Evolutionary conservation across 192 early-diverging fungal species (phyloP), one percentile per base, ranked within the genome.

Genomic region (Coemansia guatemalensis): DNA sequence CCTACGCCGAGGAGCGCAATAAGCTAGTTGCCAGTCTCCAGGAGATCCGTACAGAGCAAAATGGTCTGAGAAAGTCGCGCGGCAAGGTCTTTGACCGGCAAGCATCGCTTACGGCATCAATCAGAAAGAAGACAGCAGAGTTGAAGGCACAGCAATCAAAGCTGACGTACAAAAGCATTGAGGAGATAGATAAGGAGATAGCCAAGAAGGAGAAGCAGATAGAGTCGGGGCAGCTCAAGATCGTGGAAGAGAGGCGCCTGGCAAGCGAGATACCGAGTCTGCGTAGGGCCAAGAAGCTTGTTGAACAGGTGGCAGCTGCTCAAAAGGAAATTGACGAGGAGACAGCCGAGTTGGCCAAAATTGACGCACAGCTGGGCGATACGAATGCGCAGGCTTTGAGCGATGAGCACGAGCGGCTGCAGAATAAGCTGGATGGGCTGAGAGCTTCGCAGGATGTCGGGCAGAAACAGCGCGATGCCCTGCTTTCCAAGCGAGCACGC

Each of bases 161-260:
- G 83, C 75, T 88, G 49, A 86, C 86, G 47, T 95, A 83, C 84
- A 94, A 92, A 83, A 89, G 78, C 27, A 80, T 85, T 23, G 91
- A 82, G 22, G 94, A 95, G 29, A 87, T 97, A 54, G 93, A 95
- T 44, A 73, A 65, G 53, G 78, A 84, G 56, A 92, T 97, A 67
- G 68, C 26, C 59, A 83, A 89, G 55, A 70, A 88, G 65, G 92
- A 96, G 73, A 83, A 78, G 62, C 84, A 90, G 73, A 86, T 95
- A 59, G 88, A 91, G 49, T 84, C 87, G 33, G 93, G 93, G 63
- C 80, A 62, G 25, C 69, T 92, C 44, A 86, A 89, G 65, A 74
- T 98, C 62, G 84, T 90, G 51, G 95, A 95, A 55, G 95, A 98
- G 81, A 94, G 93, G 75, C 86, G 86, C 24, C 50, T 82, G 65